Conservation (phyloP, 2,329 filamentous ascomycete species). For the Aspergillus udagawae region DNA sequence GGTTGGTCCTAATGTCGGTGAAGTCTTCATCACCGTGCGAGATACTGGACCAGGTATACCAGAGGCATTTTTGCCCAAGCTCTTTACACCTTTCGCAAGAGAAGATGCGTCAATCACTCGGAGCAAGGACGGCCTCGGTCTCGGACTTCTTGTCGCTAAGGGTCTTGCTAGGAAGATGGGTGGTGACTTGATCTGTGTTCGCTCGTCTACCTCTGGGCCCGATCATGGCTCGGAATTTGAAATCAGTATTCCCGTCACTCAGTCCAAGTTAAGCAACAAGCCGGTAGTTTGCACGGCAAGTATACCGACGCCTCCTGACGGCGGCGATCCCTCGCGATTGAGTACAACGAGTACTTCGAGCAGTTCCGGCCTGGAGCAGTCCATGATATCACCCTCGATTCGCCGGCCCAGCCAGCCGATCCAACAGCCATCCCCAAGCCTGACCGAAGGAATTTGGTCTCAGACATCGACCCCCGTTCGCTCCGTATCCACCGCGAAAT, state of each 20-base stretch:
- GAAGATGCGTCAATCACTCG: constrained; percentile 66
- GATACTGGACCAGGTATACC: constrained; percentile 69
- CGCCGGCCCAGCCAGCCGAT: constrained; percentile 22
- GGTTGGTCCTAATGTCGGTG: constrained; percentile 49
- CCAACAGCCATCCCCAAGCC: constrained; percentile 28
- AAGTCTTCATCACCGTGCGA: constrained; percentile 58
- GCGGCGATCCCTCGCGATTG: constrained; percentile 17
- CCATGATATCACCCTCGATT: constrained; percentile 19
- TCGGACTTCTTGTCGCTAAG: constrained; percentile 69
- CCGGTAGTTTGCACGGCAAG: constrained; percentile 47
- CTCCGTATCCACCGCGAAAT: constrained; percentile 16
- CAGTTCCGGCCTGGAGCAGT: constrained; percentile 17
- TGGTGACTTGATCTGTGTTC: constrained; percentile 62
- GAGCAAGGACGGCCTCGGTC: constrained; percentile 63
- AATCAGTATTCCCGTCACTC: constrained; percentile 59
- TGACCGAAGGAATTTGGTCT: constrained; percentile 24
- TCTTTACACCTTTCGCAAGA: constrained; percentile 68
- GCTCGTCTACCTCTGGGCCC: constrained; percentile 59
- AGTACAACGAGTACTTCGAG: constrained; percentile 22
- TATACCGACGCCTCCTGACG: constrained; percentile 31
- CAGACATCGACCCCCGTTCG: constrained; percentile 20
- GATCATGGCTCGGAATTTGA: constrained; percentile 64
- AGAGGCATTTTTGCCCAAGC: constrained; percentile 59
- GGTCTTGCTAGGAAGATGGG: constrained; percentile 65
- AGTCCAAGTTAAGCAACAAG: constrained; percentile 42